Evolutionary conservation across 2,329 filamentous ascomycete genomes (phyloP), one percentile per base, ranked within the genome.

Genomic region (Hymenoscyphus fraxineus): DNA sequence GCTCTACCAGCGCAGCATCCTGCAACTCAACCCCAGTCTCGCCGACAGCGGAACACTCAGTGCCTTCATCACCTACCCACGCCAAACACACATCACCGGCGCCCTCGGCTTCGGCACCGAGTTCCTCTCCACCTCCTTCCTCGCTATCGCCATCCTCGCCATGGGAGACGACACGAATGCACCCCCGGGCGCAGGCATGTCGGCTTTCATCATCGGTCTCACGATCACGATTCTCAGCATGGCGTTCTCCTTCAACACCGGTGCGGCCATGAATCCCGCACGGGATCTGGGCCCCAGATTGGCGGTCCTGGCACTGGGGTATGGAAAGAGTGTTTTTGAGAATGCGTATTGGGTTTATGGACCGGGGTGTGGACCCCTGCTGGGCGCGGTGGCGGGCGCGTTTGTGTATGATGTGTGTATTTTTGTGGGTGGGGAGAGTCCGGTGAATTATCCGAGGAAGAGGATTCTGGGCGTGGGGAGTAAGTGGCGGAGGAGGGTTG

Each of bases 351-450:
- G 70, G 70, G 58, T 83, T 63, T 82, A 78, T 70, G 79, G 78
- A 41, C 77, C 77, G 63, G 82, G 77, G 77, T 68, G 57, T 64
- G 79, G 73, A 12, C 76, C 77, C 0, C 63, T 77, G 22, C 66
- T 66, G 56, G 81, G 78, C 12, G 76, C 75, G 32, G 76, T 80
- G 32, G 73, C 78, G 51, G 80, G 80, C 0, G 80, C 73, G 9
- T 80, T 82, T 66, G 72, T 83, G 65, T 84, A 84, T 71, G 82
- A 83, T 70, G 76, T 79, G 66, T 79, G 78, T 68, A 82, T 80
- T 67, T 83, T 83, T 68, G 80, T 79, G 0, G 79, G 80, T 5
- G 81, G 80, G 0, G 81, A 83, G 69, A 79, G 77, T 55, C 82
- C 81, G 15, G 80, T 82, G 63, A 84, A 81, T 72, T 80, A 84